Evolutionary conservation across 768 basidiomycete genomes (phyloP).

Genomic region (Leccinellum albellum): DNA sequence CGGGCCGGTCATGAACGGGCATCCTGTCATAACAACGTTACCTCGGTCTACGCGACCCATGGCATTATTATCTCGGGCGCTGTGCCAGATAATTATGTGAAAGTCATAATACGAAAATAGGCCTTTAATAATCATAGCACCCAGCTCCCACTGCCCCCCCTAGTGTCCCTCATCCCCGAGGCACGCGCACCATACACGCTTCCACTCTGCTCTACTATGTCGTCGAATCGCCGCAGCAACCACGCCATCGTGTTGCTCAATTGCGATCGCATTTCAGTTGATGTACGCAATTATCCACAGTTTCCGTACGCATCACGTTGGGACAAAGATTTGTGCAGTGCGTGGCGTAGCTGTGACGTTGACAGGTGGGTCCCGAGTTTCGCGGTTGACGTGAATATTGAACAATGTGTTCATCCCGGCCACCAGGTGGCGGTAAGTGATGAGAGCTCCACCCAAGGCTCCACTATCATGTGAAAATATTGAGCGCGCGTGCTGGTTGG

Average conservation of each 20-base stretch:
- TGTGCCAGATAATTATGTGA: not conserved
- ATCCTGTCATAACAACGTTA: not conserved
- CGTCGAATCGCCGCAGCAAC: not conserved
- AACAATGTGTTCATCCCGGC: not conserved
- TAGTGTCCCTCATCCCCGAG: not conserved
- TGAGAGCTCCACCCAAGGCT: not conserved
- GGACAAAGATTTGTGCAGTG: not conserved
- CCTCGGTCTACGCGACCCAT: not conserved
- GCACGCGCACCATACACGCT: not conserved
- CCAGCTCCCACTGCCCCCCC: not conserved
- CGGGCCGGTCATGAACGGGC: not conserved
- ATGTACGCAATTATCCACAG: not conserved
- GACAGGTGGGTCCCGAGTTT: not conserved
- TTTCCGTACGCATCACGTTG: not conserved
- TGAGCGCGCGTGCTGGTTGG: conserved; percentile 3
- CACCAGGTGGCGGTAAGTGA: not conserved
- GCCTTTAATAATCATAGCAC: not conserved
- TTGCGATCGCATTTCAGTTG: not conserved
- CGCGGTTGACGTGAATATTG: not conserved
- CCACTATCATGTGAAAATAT: not conserved
- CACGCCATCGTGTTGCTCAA: not conserved
- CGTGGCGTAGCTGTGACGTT: not conserved
- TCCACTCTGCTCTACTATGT: not conserved
- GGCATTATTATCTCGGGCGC: not conserved
- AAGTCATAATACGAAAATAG: not conserved